Evolutionary conservation across 1,139 yeast species (phyloP).

Genomic region (Pneumocystis canis): DNA sequence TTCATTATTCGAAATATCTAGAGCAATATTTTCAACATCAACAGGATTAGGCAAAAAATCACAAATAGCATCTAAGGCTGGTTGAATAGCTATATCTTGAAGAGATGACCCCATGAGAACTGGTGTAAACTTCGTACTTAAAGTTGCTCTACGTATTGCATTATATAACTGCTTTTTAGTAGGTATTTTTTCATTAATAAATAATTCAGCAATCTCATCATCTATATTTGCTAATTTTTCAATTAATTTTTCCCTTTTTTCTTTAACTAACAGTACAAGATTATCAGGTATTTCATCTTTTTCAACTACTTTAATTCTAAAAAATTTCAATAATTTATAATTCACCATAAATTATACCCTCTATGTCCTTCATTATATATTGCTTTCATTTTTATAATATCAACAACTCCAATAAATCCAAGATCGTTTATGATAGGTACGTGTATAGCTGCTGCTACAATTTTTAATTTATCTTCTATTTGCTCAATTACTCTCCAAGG

Average conservation of each 20-base stretch:
- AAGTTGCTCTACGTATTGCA: slow-evolving; percentile 52
- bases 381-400: slow-evolving; percentile 53
- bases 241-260: slow-evolving; percentile 58
- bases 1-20: slow-evolving; percentile 60
- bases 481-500: slow-evolving; percentile 81
- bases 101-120: slow-evolving; percentile 89
- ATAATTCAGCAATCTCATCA: slow-evolving; percentile 61
- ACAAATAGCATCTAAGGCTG: slow-evolving; percentile 68
- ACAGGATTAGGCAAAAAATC: slow-evolving; percentile 76
- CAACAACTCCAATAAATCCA: slow-evolving; percentile 60
- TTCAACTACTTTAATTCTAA: slow-evolving; percentile 36
- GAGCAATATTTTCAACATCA: slow-evolving; percentile 56
- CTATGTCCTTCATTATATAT: slow-evolving; percentile 51
- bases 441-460: slow-evolving; percentile 59
- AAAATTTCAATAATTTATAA: slow-evolving; percentile 50
- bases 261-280: slow-evolving; percentile 34
- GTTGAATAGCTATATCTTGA: slow-evolving; percentile 86
- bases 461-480: slow-evolving; percentile 56
- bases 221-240: slow-evolving; percentile 76
- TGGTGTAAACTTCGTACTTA: slow-evolving; percentile 49
- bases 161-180: slow-evolving; percentile 61
- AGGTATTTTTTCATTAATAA: slow-evolving; percentile 54
- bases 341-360: slow-evolving; percentile 25
- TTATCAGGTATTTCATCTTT: slow-evolving; percentile 20
- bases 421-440: slow-evolving; percentile 49